phyloP scores from a whole-genome alignment of 1,284 basidiomycete genomes.

The Naganishia cerealis region DNA sequence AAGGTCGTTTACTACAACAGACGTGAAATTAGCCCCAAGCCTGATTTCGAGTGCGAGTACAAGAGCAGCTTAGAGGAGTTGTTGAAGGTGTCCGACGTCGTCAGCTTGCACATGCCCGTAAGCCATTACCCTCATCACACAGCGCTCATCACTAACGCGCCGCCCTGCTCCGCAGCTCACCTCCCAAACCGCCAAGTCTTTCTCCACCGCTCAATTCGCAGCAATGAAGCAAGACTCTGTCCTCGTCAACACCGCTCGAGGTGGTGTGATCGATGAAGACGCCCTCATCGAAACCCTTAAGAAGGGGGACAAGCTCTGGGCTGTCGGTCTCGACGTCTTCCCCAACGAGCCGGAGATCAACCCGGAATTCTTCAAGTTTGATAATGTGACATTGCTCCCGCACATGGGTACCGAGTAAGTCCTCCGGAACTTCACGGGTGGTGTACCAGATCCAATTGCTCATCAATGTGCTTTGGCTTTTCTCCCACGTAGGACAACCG shows the following conservation, averaged over 20 bases:
- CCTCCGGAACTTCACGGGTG: too few species aligned
- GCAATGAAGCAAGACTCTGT: slow-evolving; percentile 76
- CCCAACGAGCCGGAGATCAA: slow-evolving; percentile 84
- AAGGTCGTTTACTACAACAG: slow-evolving; percentile 78
- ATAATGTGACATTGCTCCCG: slow-evolving; percentile 78
- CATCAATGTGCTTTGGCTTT: background rate
- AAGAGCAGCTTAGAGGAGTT: slow-evolving; percentile 69
- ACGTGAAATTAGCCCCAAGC: slow-evolving; percentile 60
- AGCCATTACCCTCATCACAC: slow-evolving; percentile 59
- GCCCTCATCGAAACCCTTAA: slow-evolving; percentile 77
- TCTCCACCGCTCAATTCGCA: slow-evolving; percentile 75
- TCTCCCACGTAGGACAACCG: slow-evolving; percentile 36
- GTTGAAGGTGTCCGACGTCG: slow-evolving; percentile 71
- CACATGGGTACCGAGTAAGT: slow-evolving; percentile 84
- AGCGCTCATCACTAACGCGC: background rate
- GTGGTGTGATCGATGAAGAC: slow-evolving; percentile 82
- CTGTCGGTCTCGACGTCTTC: slow-evolving; percentile 85
- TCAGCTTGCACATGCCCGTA: slow-evolving; percentile 58
- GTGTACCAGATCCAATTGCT: background rate
- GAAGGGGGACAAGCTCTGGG: slow-evolving; percentile 70
- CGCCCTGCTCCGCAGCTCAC: slow-evolving; percentile 49
- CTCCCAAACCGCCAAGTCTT: slow-evolving; percentile 70
- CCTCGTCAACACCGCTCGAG: slow-evolving; percentile 85
- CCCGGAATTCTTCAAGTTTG: slow-evolving; percentile 72
- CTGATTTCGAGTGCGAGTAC: slow-evolving; percentile 72